Conservation (phyloP, 768 basidiomycete genomes). For the Pleurotus tuoliensis region DNA sequence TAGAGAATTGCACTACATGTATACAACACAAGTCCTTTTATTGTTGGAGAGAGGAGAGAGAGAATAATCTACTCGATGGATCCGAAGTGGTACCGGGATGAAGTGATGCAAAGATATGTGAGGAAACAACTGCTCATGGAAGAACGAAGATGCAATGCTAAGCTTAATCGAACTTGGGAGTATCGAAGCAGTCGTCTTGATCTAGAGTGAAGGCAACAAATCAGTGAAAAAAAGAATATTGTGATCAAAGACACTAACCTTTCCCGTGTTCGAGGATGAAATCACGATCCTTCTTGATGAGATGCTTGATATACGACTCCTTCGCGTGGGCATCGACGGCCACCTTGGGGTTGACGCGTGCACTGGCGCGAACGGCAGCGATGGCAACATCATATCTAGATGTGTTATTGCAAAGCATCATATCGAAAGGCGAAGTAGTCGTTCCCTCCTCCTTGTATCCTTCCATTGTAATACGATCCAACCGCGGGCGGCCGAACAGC, state of each 20-base stretch:
- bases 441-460: conserved; percentile 75
- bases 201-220: conserved; percentile 22
- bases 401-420: conserved; percentile 71
- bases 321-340: conserved; percentile 55
- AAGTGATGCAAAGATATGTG: too few relatives aligned
- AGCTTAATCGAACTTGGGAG: conserved; percentile 37
- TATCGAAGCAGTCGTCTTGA: conserved; percentile 41
- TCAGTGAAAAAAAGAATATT: not conserved
- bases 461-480: conserved; percentile 48
- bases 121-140: too few relatives aligned
- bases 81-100: too few relatives aligned
- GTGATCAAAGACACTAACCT: conserved; percentile 31
- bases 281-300: conserved; percentile 55
- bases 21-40: too few relatives aligned
- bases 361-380: conserved; percentile 54
- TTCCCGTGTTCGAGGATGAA: conserved; percentile 58
- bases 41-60: too few relatives aligned
- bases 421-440: conserved; percentile 82
- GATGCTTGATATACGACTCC: conserved; percentile 55
- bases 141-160: too few relatives aligned
- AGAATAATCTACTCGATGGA: too few relatives aligned
- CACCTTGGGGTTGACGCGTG: conserved; percentile 46
- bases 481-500: conserved; percentile 50
- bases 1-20: too few relatives aligned
- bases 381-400: conserved; percentile 66